These are phyloP conservation scores for Coemansia umbellata DNA, from an alignment of 192 early-diverging fungal species.

Conservation along the genomic window DNA sequence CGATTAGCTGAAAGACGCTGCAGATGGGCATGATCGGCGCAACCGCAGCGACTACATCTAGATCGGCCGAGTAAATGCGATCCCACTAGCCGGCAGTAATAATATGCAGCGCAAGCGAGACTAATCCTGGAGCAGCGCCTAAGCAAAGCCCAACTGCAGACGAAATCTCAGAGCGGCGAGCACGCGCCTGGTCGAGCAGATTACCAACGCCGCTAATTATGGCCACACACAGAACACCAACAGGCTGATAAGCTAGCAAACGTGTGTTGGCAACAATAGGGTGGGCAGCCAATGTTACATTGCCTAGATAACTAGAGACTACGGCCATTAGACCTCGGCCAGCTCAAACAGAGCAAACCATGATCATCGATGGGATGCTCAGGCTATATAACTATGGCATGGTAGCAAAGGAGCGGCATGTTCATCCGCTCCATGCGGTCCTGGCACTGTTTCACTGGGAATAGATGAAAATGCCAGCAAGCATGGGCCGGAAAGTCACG, in stretches of 20 bases:
- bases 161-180: no score
- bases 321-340: conserved; percentile 69
- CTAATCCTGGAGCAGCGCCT: conserved; percentile 42
- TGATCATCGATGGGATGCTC: conserved; percentile 74
- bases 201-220: conserved; percentile 73
- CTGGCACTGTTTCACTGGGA: no score
- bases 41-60: conserved; percentile 62
- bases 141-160: conserved; percentile 22
- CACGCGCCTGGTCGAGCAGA: conserved; percentile 56
- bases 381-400: conserved; percentile 65
- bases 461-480: no score
- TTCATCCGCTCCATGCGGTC: no score
- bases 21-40: conserved; percentile 67
- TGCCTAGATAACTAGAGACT: no score
- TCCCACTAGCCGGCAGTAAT: conserved; percentile 30
- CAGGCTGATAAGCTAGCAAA: conserved; percentile 69
- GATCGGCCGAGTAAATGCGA: conserved; percentile 62
- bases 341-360: conserved; percentile 80
- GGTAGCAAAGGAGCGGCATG: no score
- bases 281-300: conserved; percentile 74
- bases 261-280: conserved; percentile 65
- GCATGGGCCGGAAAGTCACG: no score
- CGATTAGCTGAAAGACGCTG: conserved; percentile 60
- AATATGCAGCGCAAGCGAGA: conserved; percentile 50
- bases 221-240: conserved; percentile 62